A percentile compares a stretch with the other conserved stretches of the same genome.
These are phyloP conservation scores for Phytophthora pinifolia DNA, from an alignment of 352 stramenopile species.

Conservation along the genomic window DNA sequence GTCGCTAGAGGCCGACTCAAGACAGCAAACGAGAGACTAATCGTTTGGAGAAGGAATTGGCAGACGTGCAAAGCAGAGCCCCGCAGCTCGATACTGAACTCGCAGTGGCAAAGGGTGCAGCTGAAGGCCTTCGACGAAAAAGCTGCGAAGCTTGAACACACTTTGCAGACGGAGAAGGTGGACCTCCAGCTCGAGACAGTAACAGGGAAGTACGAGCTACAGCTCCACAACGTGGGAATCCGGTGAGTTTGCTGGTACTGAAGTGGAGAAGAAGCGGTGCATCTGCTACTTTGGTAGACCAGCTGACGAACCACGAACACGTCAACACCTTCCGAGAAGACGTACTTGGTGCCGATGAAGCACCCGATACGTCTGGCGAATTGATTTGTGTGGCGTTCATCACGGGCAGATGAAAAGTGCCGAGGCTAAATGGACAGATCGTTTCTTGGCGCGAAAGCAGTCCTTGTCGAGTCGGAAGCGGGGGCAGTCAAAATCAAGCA, in stretches of 20 bases:
- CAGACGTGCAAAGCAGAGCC: constrained; percentile 5
- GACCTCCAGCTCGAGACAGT: constrained; percentile 11
- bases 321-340: not conserved
- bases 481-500: constrained; percentile 13
- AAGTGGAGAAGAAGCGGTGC: too few relatives aligned
- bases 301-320: not conserved
- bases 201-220: constrained; percentile 10
- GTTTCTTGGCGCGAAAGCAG: constrained; percentile 9
- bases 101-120: constrained; percentile 2
- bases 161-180: constrained; percentile 14
- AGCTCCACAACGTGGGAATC: not conserved
- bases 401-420: constrained; percentile 8
- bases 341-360: constrained; percentile 15
- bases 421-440: constrained; percentile 7
- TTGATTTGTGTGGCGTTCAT: constrained; percentile 16
- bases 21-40: constrained; percentile 7
- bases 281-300: too few relatives aligned
- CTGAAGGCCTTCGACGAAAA: constrained; percentile 15
- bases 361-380: constrained; percentile 1
- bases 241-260: too few relatives aligned
- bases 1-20: constrained; percentile 10
- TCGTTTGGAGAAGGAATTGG: constrained; percentile 8
- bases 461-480: constrained; percentile 14
- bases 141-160: constrained; percentile 6
- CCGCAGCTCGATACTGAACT: constrained; percentile 15